Conservation (phyloP, 306 rosid species). For the Sicyos edulis region DNA sequence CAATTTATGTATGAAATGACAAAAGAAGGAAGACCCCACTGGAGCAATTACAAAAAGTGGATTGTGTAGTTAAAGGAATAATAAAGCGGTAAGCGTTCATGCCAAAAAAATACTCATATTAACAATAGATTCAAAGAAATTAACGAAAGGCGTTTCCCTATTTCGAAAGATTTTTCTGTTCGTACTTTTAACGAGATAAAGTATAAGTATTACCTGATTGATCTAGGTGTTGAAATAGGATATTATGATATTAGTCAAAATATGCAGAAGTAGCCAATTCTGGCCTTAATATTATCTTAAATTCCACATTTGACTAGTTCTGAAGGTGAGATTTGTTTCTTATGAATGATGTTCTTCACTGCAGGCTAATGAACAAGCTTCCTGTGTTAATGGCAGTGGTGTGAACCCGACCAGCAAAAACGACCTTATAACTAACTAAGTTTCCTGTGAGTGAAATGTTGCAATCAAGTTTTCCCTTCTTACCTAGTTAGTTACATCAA, state of each 20-base stretch:
- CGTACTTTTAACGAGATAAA: neutral
- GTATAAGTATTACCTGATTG: neutral
- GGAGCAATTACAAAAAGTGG: too few species aligned
- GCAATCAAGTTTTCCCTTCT: neutral
- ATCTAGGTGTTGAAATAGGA: neutral
- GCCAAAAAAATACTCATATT: too few species aligned
- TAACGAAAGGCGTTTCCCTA: too few species aligned
- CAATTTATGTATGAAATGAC: too few species aligned
- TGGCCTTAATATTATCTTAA: neutral
- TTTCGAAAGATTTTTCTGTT: too few species aligned
- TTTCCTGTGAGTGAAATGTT: conserved; percentile 39
- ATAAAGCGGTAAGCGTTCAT: too few species aligned
- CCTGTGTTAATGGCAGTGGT: conserved; percentile 35
- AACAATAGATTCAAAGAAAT: too few species aligned
- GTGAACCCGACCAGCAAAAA: conserved; percentile 34
- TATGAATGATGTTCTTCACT: conserved; percentile 38
- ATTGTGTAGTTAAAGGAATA: too few species aligned
- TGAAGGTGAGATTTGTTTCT: conserved; percentile 22
- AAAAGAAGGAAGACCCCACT: too few species aligned
- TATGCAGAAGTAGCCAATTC: neutral
- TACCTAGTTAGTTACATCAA: neutral
- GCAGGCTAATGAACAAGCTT: conserved; percentile 33
- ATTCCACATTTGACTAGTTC: neutral
- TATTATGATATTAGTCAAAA: neutral
- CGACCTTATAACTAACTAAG: conserved; percentile 33